Base-by-base conservation (phyloP, 2,329 filamentous ascomycete genomes). In the Aspergillus pseudoterreus region DNA sequence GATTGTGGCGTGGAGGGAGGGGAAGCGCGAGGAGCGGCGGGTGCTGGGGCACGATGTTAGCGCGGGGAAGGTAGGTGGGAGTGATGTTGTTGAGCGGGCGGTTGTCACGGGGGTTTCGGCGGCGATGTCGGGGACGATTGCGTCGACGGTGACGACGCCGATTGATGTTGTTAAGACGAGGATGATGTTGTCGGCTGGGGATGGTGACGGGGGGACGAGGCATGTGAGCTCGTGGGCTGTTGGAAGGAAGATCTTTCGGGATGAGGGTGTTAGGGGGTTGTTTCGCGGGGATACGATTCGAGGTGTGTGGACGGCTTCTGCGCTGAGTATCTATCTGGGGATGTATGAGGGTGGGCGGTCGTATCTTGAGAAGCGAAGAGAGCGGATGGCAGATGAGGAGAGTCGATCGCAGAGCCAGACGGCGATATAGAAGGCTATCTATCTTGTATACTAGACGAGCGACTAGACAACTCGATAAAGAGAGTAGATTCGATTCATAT, bases 91-190 rank as follows among this genome's bases (percentile, higher is more conserved):
- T 4, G 86, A 92, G 71, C 85, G 85, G 21, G 88, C 83, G 0
- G 51, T 81, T 2, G 81, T 92, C 41, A 94, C 89, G 1, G 90
- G 87, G 0, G 51, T 81, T 3, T 88, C 87, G 64, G 91, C 90
- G 0, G 89, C 86, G 2, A 69, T 80, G 14, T 88, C 90, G 0
- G 91, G 91, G 0, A 82, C 83, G 5, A 69, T 92, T 8, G 86
- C 90, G 0, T 88, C 91, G 1, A 80, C 88, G 9, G 68, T 94
- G n/a, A 96, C 91, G 1, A 95, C 91, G 46, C 92, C 92, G 0
- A 83, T 91, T 50, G 92, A 96, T 69, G 90, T 95, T 9, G 82
- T 96, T 21, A 95, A 96, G 76, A 95, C 91, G 57, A 76, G 89
- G 45, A 87, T 95, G 71, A 96, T 95, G 91, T 76, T 96, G 22